Percentiles rank a stretch among this genome's conserved stretches.
These are phyloP conservation scores for Nicotiana rustica DNA, from an alignment of 305 asterid genomes.

Conservation along the genomic window DNA sequence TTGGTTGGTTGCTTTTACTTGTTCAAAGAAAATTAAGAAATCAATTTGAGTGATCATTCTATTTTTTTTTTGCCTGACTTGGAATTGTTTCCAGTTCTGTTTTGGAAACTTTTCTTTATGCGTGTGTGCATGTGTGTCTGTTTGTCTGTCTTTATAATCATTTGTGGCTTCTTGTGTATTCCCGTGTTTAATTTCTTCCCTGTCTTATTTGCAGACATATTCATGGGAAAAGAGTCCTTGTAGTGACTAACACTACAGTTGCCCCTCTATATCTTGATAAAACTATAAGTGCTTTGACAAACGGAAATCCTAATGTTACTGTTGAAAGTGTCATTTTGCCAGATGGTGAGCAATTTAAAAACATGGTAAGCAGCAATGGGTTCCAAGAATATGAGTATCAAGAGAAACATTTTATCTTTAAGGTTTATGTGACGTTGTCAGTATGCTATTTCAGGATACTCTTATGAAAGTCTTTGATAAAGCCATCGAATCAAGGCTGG, in stretches of 20 bases:
- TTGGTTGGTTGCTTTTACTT: constrained; percentile 12
- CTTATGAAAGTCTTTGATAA: constrained; percentile 95
- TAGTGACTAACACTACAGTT: constrained; percentile 86
- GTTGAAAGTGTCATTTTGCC: constrained; percentile 92
- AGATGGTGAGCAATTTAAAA: constrained; percentile 89
- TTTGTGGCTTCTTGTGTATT: background rate
- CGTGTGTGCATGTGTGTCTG: background rate
- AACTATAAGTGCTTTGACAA: constrained; percentile 77
- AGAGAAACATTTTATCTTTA: constrained; percentile 32
- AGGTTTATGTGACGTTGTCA: constrained; percentile 33
- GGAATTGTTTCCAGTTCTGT: constrained; percentile 2
- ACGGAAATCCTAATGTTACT: constrained; percentile 73
- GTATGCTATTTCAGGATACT: constrained; percentile 66
- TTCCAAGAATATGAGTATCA: constrained; percentile 27
- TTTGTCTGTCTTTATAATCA: background rate
- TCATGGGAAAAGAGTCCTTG: constrained; percentile 93
- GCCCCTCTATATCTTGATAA: constrained; percentile 90
- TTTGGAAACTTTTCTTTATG: background rate
- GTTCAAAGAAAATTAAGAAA: background rate
- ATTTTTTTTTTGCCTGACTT: background rate
- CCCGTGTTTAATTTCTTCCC: constrained; percentile 33
- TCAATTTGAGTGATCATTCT: background rate
- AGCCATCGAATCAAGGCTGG: constrained; percentile 91
- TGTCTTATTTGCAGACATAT: constrained; percentile 68
- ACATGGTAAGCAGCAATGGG: constrained; percentile 70